Conservation (phyloP, 257 asterid species). For the Cruciata laevipes region DNA sequence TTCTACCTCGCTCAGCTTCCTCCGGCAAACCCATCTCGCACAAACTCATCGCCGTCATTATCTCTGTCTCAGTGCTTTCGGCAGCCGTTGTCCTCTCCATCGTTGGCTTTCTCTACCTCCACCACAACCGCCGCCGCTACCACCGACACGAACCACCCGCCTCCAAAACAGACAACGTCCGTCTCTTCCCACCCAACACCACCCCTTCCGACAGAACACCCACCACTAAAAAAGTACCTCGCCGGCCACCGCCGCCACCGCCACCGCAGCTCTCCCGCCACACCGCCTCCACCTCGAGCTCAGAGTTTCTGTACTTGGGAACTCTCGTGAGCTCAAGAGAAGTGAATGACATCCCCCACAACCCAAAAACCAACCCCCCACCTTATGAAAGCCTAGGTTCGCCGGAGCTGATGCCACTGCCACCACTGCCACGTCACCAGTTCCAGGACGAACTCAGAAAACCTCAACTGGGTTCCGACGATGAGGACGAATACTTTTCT, state of each 20-base stretch:
- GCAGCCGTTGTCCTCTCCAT: slow-evolving; percentile 17
- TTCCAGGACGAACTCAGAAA: slow-evolving; percentile 25
- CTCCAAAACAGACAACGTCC: slow-evolving; percentile 50
- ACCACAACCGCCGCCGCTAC: slow-evolving; percentile 32
- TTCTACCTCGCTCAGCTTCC: slow-evolving; percentile 50
- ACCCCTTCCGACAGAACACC: slow-evolving; percentile 40
- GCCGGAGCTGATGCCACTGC: slow-evolving; percentile 90
- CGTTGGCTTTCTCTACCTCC: slow-evolving; percentile 43
- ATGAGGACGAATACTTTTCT: slow-evolving; percentile 55
- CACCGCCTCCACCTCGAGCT: slow-evolving; percentile 48
- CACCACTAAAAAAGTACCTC: slow-evolving; percentile 35
- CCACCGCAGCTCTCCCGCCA: slow-evolving; percentile 30
- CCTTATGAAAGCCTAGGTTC: slow-evolving; percentile 53
- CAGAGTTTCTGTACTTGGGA: slow-evolving; percentile 76
- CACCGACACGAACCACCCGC: slow-evolving; percentile 19
- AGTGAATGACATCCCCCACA: neutral
- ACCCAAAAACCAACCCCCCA: slow-evolving; percentile 12
- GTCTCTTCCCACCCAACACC: slow-evolving; percentile 54
- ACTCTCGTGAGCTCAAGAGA: slow-evolving; percentile 58
- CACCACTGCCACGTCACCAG: slow-evolving; percentile 74
- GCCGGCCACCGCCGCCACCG: slow-evolving; percentile 33
- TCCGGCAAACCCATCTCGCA: slow-evolving; percentile 35
- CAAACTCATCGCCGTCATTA: slow-evolving; percentile 50
- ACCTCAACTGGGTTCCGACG: slow-evolving; percentile 21
- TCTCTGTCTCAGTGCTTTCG: slow-evolving; percentile 41